phyloP scores from a whole-genome alignment of 306 rosid species.

The Benincasa hispida region DNA sequence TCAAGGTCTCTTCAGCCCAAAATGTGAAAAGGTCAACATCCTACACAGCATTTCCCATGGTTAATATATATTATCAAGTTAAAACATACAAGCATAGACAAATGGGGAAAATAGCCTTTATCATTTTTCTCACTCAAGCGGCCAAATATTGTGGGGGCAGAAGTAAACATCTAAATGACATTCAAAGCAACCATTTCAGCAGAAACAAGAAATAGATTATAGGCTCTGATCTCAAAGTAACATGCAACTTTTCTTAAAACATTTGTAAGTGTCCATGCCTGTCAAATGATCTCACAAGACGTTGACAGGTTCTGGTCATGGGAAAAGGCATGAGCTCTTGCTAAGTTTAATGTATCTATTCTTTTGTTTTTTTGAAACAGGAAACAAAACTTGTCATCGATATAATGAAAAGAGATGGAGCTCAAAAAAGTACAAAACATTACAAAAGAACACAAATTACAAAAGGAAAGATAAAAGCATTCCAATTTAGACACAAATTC shows the following conservation, averaged over 20 bases:
- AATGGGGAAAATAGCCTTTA: not conserved
- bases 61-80: not conserved
- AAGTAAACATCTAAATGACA: not conserved
- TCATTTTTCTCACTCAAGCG: not conserved
- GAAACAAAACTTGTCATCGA: too few relatives aligned
- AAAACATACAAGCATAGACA: not conserved
- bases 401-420: too few relatives aligned
- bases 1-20: constrained; percentile 94
- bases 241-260: not conserved
- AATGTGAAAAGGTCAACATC: constrained; percentile 77
- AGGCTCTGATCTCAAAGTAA: not conserved
- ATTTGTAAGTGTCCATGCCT: not conserved
- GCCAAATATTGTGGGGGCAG: constrained; percentile 1
- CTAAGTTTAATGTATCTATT: not conserved
- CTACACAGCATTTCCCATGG: constrained; percentile 35
- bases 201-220: not conserved
- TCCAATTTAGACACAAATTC: too few relatives aligned
- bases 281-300: not conserved
- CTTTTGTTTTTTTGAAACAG: too few relatives aligned
- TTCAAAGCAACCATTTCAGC: not conserved
- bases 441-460: too few relatives aligned
- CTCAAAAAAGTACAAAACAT: too few relatives aligned
- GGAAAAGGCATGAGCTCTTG: not conserved
- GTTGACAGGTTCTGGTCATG: not conserved
- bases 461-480: too few relatives aligned